Conservation (phyloP, 768 basidiomycete species). For the Mycena rebaudengoi region DNA sequence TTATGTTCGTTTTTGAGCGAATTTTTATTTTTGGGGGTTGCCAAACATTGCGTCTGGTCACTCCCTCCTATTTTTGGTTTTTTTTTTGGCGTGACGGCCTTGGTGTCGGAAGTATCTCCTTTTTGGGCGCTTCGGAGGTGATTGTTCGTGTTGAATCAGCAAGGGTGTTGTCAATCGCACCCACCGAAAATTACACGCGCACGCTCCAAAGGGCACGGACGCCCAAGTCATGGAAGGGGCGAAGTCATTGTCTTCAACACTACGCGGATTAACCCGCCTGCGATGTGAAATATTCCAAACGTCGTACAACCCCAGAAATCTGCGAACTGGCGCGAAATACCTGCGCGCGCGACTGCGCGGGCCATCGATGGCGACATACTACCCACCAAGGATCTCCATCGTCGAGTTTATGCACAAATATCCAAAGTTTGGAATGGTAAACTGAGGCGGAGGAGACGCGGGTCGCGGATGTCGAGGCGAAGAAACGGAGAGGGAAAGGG, state of each 20-base stretch:
- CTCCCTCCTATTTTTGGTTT: no score
- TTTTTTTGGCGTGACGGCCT: no score
- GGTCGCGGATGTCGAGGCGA: conserved; percentile 71
- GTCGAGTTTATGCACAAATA: conserved; percentile 57
- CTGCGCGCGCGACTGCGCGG: conserved; percentile 84
- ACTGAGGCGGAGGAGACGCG: conserved; percentile 75
- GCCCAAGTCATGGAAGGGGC: background rate
- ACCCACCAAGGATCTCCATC: conserved; percentile 70
- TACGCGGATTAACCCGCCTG: conserved; percentile 60
- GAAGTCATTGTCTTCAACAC: background rate
- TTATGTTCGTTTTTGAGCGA: background rate
- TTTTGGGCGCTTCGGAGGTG: background rate
- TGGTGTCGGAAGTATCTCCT: no score
- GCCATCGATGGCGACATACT: conserved; percentile 87
- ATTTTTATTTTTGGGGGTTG: conserved; percentile 12
- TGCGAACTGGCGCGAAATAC: conserved; percentile 93
- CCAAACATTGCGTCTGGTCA: no score
- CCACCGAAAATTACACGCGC: background rate
- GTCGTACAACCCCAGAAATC: conserved; percentile 82
- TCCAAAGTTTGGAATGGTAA: conserved; percentile 66
- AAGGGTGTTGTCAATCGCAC: background rate
- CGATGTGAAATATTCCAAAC: conserved; percentile 86
- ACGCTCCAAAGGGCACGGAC: background rate
- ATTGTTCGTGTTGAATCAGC: conserved; percentile 4
- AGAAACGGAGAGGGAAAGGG: conserved; percentile 82